Conservation (phyloP, 331 rosid species). For the Malus hybrid region DNA sequence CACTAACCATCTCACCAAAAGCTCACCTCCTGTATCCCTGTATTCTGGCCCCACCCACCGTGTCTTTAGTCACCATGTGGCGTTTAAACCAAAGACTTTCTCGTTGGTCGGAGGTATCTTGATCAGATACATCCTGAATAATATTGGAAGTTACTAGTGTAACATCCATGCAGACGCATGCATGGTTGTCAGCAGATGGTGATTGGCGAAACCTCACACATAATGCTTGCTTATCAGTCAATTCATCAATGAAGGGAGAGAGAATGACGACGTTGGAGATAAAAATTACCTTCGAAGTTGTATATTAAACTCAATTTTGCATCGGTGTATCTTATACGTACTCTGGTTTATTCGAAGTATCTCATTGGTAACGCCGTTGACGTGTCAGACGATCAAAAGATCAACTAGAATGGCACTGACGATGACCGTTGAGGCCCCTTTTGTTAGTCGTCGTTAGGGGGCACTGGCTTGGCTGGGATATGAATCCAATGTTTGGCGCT, state of each 20-base stretch:
- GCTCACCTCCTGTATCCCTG: no score
- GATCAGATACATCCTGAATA: not conserved
- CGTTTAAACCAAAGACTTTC: no score
- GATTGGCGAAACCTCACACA: not conserved
- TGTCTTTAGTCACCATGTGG: no score
- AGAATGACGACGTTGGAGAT: not conserved
- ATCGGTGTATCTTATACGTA: not conserved
- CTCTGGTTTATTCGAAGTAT: not conserved
- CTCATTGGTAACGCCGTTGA: not conserved
- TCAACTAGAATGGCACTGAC: no score
- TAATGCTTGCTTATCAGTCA: not conserved
- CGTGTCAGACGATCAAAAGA: no score
- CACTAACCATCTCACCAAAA: no score
- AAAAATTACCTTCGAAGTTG: not conserved
- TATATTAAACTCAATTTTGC: not conserved
- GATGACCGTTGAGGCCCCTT: no score
- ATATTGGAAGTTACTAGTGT: not conserved
- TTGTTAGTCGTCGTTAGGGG: no score
- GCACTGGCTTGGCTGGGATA: no score
- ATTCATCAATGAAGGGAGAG: not conserved
- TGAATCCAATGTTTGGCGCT: no score
- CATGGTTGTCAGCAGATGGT: not conserved
- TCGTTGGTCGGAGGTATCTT: no score
- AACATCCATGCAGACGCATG: not conserved
- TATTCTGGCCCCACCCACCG: no score